Percentiles rank a stretch among this genome's conserved stretches.
phyloP scores from a whole-genome alignment of 2,329 filamentous ascomycete genomes.

The Tothia fuscella region DNA sequence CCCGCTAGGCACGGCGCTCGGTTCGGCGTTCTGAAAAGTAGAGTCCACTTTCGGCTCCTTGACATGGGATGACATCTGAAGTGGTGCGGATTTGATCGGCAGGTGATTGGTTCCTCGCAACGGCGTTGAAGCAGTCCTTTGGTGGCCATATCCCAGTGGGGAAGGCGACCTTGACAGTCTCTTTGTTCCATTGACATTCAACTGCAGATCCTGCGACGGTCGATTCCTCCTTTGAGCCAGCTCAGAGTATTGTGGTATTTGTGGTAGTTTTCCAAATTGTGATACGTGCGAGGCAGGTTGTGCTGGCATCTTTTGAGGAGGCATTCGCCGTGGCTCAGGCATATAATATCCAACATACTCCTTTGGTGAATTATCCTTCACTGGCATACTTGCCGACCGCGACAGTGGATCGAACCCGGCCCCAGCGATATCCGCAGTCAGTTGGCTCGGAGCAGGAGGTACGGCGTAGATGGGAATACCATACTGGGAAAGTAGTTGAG shows the following conservation, averaged over 20 bases:
- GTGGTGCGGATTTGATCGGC: neutral
- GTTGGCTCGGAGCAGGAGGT: slow-evolving; percentile 11
- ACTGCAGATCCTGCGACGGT: slow-evolving; percentile 14
- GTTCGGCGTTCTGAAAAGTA: slow-evolving; percentile 13
- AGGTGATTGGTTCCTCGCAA: neutral
- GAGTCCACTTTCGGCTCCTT: neutral
- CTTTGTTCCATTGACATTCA: slow-evolving; percentile 8
- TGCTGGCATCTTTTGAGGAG: slow-evolving; percentile 9
- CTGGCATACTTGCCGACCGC: slow-evolving; percentile 10
- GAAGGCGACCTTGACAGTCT: slow-evolving; percentile 33
- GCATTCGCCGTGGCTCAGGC: slow-evolving; percentile 29
- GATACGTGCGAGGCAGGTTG: slow-evolving; percentile 5
- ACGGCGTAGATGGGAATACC: neutral
- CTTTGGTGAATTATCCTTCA: slow-evolving; percentile 30
- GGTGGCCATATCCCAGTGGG: slow-evolving; percentile 29
- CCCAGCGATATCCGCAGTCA: neutral
- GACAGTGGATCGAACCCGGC: slow-evolving; percentile 5
- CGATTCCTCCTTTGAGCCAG: slow-evolving; percentile 30
- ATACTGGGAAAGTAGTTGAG: neutral
- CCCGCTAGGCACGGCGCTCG: slow-evolving; percentile 20
- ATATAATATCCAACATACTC: slow-evolving; percentile 40
- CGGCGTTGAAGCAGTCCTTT: slow-evolving; percentile 27
- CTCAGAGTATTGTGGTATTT: slow-evolving; percentile 27
- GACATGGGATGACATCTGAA: neutral
- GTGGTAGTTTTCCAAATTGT: slow-evolving; percentile 17